Conservation (phyloP, 331 rosid genomes). For the Phaseolus coccineus region DNA sequence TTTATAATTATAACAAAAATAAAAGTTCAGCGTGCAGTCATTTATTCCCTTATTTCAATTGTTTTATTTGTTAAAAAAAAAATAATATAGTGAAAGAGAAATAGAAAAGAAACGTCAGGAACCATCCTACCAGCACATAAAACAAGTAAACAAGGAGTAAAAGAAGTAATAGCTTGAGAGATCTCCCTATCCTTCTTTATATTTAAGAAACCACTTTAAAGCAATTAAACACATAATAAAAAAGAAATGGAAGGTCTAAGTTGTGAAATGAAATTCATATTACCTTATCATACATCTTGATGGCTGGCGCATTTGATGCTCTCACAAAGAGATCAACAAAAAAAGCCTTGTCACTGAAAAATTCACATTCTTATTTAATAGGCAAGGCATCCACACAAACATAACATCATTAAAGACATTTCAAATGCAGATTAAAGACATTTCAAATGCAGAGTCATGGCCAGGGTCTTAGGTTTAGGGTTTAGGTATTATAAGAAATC, state of each 20-base stretch:
- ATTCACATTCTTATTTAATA: constrained; percentile 33
- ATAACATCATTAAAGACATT: background rate
- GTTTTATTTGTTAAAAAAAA: constrained; percentile 4
- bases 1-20: background rate
- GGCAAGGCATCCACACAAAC: constrained; percentile 30
- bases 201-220: constrained; percentile 22
- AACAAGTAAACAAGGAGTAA: constrained; percentile 7
- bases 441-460: no score
- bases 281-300: constrained; percentile 98
- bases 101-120: background rate
- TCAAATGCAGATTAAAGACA: background rate
- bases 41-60: background rate
- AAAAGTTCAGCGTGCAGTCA: background rate
- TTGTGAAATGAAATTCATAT: constrained; percentile 11
- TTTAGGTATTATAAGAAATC: no score
- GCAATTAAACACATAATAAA: background rate
- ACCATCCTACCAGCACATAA: constrained; percentile 19
- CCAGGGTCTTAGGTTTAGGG: no score
- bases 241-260: constrained; percentile 8
- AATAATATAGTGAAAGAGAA: background rate
- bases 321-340: constrained; percentile 97
- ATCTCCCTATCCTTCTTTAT: constrained; percentile 7
- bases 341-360: constrained; percentile 86
- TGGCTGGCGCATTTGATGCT: constrained; percentile 96
- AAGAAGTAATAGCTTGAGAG: constrained; percentile 5